phyloP scores from a whole-genome alignment of 2,329 filamentous ascomycete species.

The Fusarium annulatum region DNA sequence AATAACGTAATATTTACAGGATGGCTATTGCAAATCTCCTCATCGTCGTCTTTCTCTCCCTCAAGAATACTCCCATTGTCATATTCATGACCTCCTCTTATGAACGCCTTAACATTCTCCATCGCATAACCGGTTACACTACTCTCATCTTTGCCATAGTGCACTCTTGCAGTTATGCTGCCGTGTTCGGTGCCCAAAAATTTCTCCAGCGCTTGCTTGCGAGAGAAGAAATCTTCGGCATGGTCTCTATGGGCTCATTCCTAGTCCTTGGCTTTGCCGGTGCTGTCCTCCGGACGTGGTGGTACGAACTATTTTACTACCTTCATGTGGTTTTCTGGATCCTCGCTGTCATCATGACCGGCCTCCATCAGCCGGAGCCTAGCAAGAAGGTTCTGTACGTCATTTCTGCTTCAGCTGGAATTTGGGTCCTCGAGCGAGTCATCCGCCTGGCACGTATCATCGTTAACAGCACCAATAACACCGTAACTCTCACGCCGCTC shows the following conservation, averaged over 20 bases:
- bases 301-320: constrained; percentile 68
- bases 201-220: constrained; percentile 50
- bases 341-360: constrained; percentile 59
- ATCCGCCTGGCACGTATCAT: constrained; percentile 58
- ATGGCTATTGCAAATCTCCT: constrained; percentile 58
- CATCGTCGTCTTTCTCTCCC: constrained; percentile 63
- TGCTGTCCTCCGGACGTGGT: constrained; percentile 56
- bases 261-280: constrained; percentile 57
- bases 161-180: constrained; percentile 58
- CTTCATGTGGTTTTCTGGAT: constrained; percentile 63
- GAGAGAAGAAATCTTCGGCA: constrained; percentile 58
- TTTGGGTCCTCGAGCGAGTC: constrained; percentile 65
- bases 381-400: constrained; percentile 56
- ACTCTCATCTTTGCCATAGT: constrained; percentile 59
- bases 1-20: constrained; percentile 42
- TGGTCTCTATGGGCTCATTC: constrained; percentile 60
- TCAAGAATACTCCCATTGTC: constrained; percentile 69
- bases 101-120: constrained; percentile 68
- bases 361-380: constrained; percentile 63
- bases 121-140: constrained; percentile 63
- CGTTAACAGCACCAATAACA: constrained; percentile 61
- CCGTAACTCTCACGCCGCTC: constrained; percentile 64
- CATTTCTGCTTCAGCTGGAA: constrained; percentile 54
- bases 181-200: constrained; percentile 51
- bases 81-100: constrained; percentile 66